Evolutionary conservation across 345 rosid species (phyloP).

Genomic region (Jatropha curcas): DNA sequence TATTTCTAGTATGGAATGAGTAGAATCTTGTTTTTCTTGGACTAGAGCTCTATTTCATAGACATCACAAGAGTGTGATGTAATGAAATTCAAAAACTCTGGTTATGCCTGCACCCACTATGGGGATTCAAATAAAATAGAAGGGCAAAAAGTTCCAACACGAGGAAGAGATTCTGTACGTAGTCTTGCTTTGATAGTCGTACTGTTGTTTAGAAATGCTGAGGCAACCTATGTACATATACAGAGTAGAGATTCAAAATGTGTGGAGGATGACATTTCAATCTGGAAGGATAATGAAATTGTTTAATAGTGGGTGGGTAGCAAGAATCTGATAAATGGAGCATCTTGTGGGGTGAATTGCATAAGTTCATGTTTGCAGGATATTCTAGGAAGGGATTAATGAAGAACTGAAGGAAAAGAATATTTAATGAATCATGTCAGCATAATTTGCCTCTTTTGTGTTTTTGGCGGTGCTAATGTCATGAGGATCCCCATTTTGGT

Average conservation of each 20-base stretch:
- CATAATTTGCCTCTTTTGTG: no score
- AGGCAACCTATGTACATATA: not conserved
- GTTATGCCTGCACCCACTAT: not conserved
- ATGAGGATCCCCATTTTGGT: not conserved
- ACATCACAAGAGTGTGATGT: not conserved
- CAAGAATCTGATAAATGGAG: not conserved
- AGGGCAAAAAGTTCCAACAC: not conserved
- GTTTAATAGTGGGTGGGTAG: not conserved
- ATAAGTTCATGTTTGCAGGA: not conserved
- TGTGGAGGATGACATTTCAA: not conserved
- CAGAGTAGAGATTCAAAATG: not conserved
- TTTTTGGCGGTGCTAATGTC: not conserved
- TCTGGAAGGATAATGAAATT: not conserved
- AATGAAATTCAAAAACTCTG: not conserved
- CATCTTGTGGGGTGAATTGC: not conserved
- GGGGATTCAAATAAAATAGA: not conserved
- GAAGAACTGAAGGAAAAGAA: not conserved
- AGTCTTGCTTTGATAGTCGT: not conserved
- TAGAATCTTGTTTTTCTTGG: constrained; percentile 1
- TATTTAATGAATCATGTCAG: no score
- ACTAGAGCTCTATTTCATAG: not conserved
- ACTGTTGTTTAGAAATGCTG: no score
- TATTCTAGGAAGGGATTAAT: not conserved
- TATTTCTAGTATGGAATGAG: no score
- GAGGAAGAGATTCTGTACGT: not conserved